These are phyloP conservation scores for Mucor sp. DNA, from an alignment of 371 early-diverging fungal species.

Conservation along the genomic window DNA sequence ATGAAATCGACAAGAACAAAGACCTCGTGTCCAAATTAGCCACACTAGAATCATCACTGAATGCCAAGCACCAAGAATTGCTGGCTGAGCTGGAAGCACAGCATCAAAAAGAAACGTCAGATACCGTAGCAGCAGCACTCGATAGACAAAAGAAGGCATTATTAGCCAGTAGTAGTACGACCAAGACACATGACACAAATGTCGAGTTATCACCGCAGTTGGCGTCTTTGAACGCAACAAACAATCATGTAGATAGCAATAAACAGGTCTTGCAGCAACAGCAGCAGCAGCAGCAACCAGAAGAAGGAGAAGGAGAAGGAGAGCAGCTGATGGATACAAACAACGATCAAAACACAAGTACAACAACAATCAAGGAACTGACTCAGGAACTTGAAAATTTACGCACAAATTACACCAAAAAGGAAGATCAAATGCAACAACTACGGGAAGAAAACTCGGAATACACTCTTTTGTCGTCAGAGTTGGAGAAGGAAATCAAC, in stretches of 20 bases:
- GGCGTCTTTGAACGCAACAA: neutral
- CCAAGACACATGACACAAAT: neutral
- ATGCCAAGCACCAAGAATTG: neutral
- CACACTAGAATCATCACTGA: neutral
- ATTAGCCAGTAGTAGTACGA: neutral
- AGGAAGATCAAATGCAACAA: slow-evolving; percentile 16
- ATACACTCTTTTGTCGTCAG: slow-evolving; percentile 30
- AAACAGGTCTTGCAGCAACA: neutral
- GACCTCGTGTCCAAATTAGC: neutral
- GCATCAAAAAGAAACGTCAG: neutral
- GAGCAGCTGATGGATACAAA: neutral
- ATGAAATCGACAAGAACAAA: neutral
- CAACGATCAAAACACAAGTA: neutral
- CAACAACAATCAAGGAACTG: neutral
- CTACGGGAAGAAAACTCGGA: slow-evolving; percentile 38
- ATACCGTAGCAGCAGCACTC: neutral
- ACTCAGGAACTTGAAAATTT: neutral
- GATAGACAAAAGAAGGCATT: neutral
- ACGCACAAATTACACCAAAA: neutral
- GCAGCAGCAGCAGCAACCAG: neutral
- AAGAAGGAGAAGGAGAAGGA: neutral
- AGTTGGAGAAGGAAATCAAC: slow-evolving; percentile 35
- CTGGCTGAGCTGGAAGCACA: neutral
- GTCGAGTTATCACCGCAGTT: neutral
- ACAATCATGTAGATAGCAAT: neutral